Percentiles rank a stretch among this genome's conserved stretches.
These are phyloP conservation scores for Rheum nobile DNA, from an alignment of 148 eudicot genomes.

Conservation along the genomic window DNA sequence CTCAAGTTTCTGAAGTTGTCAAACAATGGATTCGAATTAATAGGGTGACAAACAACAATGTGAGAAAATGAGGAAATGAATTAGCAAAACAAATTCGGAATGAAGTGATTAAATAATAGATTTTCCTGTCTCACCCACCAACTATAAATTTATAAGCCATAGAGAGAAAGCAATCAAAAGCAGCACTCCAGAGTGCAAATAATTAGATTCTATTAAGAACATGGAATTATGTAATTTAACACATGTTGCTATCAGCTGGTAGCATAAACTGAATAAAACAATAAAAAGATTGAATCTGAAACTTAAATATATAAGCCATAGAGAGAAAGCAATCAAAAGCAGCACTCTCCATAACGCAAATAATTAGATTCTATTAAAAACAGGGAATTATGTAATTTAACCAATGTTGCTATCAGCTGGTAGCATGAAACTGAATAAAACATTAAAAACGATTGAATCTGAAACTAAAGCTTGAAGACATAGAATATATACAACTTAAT, in stretches of 20 bases:
- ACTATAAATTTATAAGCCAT: no score
- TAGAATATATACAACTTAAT: neutral
- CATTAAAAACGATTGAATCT: no score
- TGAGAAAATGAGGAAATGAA: no score
- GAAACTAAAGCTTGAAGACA: neutral
- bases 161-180: neutral
- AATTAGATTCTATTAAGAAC: neutral
- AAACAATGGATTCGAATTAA: neutral
- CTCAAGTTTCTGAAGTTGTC: slow-evolving; percentile 33
- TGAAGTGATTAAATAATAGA: no score
- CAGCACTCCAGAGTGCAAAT: neutral
- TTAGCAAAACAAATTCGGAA: neutral
- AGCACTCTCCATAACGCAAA: neutral
- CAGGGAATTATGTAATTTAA: neutral
- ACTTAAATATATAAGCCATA: no score
- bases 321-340: neutral
- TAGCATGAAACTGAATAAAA: no score
- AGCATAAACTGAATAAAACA: no score
- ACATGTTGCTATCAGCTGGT: neutral
- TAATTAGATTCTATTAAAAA: neutral
- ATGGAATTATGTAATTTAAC: no score
- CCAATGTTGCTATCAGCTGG: no score
- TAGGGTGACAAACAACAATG: neutral
- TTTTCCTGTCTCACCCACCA: no score
- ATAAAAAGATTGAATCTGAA: no score